Percentiles rank a stretch among this genome's conserved stretches.
These are phyloP conservation scores for Fulvia fulva DNA, from an alignment of 2,329 filamentous ascomycete genomes.

Conservation along the genomic window DNA sequence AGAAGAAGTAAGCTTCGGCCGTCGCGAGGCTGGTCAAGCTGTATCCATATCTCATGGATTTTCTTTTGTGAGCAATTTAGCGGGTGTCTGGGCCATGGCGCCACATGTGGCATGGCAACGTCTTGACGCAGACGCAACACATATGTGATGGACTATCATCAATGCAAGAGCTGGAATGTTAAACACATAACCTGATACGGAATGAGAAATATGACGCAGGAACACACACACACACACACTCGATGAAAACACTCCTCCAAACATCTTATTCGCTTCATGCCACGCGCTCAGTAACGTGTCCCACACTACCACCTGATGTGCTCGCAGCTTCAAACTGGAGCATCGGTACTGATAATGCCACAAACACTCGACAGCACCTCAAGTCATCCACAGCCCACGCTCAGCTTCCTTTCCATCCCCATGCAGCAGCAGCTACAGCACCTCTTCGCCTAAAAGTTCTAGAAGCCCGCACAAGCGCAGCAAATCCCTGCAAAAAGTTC, in stretches of 20 bases:
- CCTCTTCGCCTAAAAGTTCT: not conserved
- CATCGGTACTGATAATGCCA: too few species aligned
- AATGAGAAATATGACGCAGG: not conserved
- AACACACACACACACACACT: not conserved
- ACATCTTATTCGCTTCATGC: too few species aligned
- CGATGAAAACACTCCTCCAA: too few species aligned
- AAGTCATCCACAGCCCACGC: not conserved
- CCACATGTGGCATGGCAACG: not conserved
- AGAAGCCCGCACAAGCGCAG: not conserved
- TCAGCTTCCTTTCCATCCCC: not conserved
- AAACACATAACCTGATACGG: not conserved
- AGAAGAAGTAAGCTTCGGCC: constrained; percentile 14
- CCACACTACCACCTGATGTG: too few species aligned
- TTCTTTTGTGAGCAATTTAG: not conserved
- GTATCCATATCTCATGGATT: not conserved
- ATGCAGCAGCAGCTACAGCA: not conserved
- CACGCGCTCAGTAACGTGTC: too few species aligned
- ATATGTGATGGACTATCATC: not conserved
- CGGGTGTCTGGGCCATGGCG: not conserved
- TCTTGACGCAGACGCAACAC: not conserved
- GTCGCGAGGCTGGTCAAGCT: not conserved
- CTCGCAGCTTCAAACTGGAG: too few species aligned
- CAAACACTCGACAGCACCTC: too few species aligned
- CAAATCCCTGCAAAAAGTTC: not conserved
- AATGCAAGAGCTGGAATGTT: not conserved